Percentiles rank a stretch among this genome's conserved stretches.
These are phyloP conservation scores for Cyclaneusma minus DNA, from an alignment of 2,329 filamentous ascomycete genomes.

Conservation along the genomic window DNA sequence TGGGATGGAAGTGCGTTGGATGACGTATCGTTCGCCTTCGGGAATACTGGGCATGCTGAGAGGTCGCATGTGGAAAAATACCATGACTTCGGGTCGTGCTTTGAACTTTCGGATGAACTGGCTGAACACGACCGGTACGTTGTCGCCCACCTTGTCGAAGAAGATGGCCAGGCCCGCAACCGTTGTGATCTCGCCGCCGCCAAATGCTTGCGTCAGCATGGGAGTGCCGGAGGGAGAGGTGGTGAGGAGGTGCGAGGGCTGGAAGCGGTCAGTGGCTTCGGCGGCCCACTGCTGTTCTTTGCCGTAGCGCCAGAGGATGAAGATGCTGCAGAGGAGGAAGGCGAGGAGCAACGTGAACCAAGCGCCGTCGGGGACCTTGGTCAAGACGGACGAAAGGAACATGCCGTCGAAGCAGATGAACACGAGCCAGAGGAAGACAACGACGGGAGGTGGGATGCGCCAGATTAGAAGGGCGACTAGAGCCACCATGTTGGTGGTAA, in stretches of 20 bases:
- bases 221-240: slow-evolving; percentile 20
- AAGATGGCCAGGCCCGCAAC: slow-evolving; percentile 53
- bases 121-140: slow-evolving; percentile 50
- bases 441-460: slow-evolving; percentile 43
- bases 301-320: slow-evolving; percentile 64
- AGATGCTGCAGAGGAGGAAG: slow-evolving; percentile 43
- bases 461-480: slow-evolving; percentile 60
- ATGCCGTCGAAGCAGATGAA: slow-evolving; percentile 54
- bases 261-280: slow-evolving; percentile 45
- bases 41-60: slow-evolving; percentile 41
- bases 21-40: slow-evolving; percentile 29
- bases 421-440: slow-evolving; percentile 43
- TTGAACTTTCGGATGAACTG: slow-evolving; percentile 61
- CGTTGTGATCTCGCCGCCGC: slow-evolving; percentile 23
- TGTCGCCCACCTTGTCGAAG: slow-evolving; percentile 60
- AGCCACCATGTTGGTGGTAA: slow-evolving; percentile 60
- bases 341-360: slow-evolving; percentile 64
- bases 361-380: slow-evolving; percentile 59
- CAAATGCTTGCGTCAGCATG: slow-evolving; percentile 22
- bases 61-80: slow-evolving; percentile 60
- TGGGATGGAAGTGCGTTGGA: slow-evolving; percentile 27
- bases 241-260: slow-evolving; percentile 27
- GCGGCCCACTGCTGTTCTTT: slow-evolving; percentile 65
- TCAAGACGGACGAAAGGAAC: slow-evolving; percentile 54
- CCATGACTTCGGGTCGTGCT: slow-evolving; percentile 48